A percentile compares a stretch with the other conserved stretches of the same genome.
Evolutionary conservation across 2,329 filamentous ascomycete species (phyloP).

Genomic region (Neofusicoccum kwambonambiense): DNA sequence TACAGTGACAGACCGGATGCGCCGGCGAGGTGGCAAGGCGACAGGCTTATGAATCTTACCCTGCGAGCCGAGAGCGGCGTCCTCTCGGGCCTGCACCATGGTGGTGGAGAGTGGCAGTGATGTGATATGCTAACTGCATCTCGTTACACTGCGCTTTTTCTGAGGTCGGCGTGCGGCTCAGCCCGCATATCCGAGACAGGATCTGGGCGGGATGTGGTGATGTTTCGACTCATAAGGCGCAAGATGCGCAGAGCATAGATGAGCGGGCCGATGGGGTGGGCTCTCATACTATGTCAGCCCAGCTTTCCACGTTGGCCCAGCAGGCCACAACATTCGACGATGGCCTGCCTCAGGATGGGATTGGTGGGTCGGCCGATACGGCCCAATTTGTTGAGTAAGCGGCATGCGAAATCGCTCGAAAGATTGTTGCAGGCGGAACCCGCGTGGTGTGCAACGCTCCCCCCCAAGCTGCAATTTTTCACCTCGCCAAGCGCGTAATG

Average conservation of each 20-base stretch:
- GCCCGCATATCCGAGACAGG: conserved; percentile 13
- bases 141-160: conserved; percentile 7
- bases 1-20: background rate
- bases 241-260: background rate
- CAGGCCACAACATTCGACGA: conserved; percentile 17
- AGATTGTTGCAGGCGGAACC: background rate
- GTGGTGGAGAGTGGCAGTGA: background rate
- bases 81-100: background rate
- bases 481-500: too few species aligned
- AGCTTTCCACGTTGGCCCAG: conserved; percentile 9
- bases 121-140: conserved; percentile 14
- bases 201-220: conserved; percentile 3
- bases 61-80: background rate
- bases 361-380: conserved; percentile 12
- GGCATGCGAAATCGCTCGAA: conserved; percentile 12
- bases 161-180: conserved; percentile 1
- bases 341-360: conserved; percentile 11
- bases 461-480: background rate
- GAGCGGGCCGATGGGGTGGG: conserved; percentile 14
- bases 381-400: conserved; percentile 5
- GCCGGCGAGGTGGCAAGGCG: conserved; percentile 8
- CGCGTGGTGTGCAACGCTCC: background rate
- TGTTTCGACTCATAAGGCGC: conserved; percentile 9
- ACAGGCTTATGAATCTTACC: conserved; percentile 7
- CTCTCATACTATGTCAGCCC: conserved; percentile 16